Evolutionary conservation across 2,329 filamentous ascomycete species (phyloP), one percentile per base, ranked within the genome.

Genomic region (Cladosporium sphaerospermum): DNA sequence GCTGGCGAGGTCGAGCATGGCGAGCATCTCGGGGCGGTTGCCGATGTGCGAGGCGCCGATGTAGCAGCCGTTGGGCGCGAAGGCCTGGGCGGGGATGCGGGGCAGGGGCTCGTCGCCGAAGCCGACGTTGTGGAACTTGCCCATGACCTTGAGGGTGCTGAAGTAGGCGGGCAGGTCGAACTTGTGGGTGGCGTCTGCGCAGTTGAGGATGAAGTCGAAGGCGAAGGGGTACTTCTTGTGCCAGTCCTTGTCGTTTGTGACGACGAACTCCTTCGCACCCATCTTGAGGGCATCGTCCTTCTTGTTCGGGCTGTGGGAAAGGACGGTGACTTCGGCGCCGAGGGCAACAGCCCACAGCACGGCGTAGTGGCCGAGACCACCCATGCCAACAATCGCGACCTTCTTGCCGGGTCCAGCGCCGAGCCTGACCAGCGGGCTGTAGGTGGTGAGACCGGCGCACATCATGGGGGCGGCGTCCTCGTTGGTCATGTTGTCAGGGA

Each of bases 371-470:
- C 75, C 75, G 6, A 78, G 71, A 57, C 75, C 75, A 56, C 75
- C 75, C 59, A 89, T 74, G 57, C 87, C 87, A 8, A 89, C 81
- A 56, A 91, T 81, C 36, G 80, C 87, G 18, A 90, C 82, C 73
- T 88, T 89, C 76, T 88, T 89, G 57, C 89, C 88, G 1, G 86
- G 86, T 0, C 86, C 86, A 55, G 80, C 79, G 18, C 86, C 86
- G 64, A 90, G 84, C 45, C 88, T 80, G 58, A 88, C 84, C 11
- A 95, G 77, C 1, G 89, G 89, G 56, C 81, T 86, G 74, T 84
- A 95, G 55, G 83, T 83, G 3, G 89, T 95, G 59, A 95, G 77
- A 58, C 89, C 89, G 39, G 88, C 89, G 70, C 89, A 95, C 61
- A 93, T 78, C 86, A 91, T 89, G 11, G 86, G 87, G 1, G 88